Conservation (phyloP, 2,329 filamentous ascomycete genomes). For the Cercospora sojina region DNA sequence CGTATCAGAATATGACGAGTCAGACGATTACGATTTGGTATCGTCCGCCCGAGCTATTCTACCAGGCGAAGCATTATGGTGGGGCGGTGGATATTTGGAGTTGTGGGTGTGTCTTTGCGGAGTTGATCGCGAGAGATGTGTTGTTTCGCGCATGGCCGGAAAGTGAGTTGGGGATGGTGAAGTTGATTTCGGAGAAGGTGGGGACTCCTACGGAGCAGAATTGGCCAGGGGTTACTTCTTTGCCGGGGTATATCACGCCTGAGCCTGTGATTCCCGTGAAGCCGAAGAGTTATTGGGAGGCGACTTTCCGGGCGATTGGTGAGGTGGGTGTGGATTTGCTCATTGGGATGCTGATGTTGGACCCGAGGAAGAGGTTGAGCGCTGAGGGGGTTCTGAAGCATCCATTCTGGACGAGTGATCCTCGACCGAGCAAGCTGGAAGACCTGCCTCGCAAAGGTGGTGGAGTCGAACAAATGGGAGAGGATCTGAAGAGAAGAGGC, state of each 20-base stretch:
- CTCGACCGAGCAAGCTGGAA: conserved; percentile 76
- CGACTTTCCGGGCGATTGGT: conserved; percentile 77
- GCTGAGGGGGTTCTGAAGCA: conserved; percentile 77
- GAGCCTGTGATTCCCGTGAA: conserved; percentile 59
- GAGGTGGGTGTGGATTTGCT: conserved; percentile 82
- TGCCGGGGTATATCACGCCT: conserved; percentile 77
- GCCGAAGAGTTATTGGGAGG: conserved; percentile 69
- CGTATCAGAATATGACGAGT: conserved; percentile 79
- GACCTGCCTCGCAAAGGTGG: conserved; percentile 76
- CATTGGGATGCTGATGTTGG: conserved; percentile 77
- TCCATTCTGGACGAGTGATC: conserved; percentile 80
- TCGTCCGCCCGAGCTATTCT: conserved; percentile 88
- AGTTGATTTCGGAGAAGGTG: conserved; percentile 77
- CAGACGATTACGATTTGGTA: conserved; percentile 98
- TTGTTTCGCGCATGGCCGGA: conserved; percentile 71
- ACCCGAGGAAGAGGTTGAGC: conserved; percentile 80
- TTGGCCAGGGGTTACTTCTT: conserved; percentile 84
- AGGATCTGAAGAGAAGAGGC: conserved; percentile 75
- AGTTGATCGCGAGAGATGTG: conserved; percentile 78
- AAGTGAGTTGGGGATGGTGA: conserved; percentile 82
- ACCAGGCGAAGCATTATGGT: conserved; percentile 83
- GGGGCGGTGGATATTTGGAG: conserved; percentile 94
- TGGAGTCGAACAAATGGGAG: conserved; percentile 72
- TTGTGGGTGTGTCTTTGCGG: conserved; percentile 87
- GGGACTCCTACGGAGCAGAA: conserved; percentile 91